Conservation (phyloP, 306 rosid genomes). For the Castanea mollissima region DNA sequence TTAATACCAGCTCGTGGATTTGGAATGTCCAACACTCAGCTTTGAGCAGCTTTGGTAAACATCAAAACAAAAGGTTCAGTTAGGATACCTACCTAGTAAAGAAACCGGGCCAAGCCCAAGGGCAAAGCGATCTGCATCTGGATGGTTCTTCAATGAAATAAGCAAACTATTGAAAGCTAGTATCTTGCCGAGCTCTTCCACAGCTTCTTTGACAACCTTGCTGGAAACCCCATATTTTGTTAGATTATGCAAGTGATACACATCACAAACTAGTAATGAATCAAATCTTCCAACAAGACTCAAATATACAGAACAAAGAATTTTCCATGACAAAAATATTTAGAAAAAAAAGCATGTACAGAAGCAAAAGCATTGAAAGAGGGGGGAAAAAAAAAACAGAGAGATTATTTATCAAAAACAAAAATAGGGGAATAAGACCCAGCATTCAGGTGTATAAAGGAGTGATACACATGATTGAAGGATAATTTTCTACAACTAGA, state of each 20-base stretch:
- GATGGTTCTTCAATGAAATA: conserved; percentile 73
- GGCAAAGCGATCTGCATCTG: conserved; percentile 70
- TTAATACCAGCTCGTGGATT: conserved; percentile 21
- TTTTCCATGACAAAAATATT: background rate
- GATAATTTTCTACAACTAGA: background rate
- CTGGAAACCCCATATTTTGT: conserved; percentile 50
- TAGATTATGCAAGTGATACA: conserved; percentile 22
- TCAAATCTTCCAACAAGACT: conserved; percentile 5
- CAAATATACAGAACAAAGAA: background rate
- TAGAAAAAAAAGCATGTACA: conserved; percentile 13
- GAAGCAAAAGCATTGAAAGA: background rate
- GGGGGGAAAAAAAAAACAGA: background rate
- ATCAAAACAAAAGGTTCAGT: conserved; percentile 3
- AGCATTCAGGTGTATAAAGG: background rate
- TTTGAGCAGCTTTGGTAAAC: background rate
- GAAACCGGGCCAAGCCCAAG: conserved; percentile 88
- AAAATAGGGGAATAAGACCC: background rate
- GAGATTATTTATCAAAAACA: background rate
- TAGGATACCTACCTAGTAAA: conserved; percentile 54
- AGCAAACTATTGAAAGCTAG: conserved; percentile 67
- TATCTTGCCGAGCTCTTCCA: conserved; percentile 67
- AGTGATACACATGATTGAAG: background rate
- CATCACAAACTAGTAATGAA: background rate
- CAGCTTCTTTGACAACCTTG: conserved; percentile 55
- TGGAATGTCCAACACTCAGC: conserved; percentile 3